phyloP scores from a whole-genome alignment of 1,284 basidiomycete species.

The Ceratobasidium sp. region DNA sequence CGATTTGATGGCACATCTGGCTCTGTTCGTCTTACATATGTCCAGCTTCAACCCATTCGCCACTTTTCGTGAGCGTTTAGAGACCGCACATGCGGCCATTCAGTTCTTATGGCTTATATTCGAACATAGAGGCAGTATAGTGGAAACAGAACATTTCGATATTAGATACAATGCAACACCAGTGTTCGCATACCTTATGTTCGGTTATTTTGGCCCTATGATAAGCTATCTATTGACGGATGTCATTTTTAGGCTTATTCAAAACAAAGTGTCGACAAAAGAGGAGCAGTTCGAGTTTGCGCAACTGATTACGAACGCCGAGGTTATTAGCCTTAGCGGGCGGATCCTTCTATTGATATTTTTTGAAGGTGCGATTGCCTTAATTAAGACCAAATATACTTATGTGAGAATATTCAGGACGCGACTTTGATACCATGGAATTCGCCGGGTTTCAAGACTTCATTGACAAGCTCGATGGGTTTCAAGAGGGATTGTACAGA shows the following conservation, averaged over 20 bases:
- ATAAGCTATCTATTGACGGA: neutral
- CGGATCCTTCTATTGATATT: neutral
- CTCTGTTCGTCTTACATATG: neutral
- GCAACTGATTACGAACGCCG: neutral
- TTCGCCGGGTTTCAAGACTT: neutral
- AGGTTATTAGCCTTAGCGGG: neutral
- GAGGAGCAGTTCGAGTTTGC: neutral
- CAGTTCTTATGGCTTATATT: slow-evolving; percentile 8
- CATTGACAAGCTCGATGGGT: neutral
- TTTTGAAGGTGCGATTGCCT: neutral
- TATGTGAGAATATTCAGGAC: no score
- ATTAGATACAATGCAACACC: neutral
- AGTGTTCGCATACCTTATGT: neutral
- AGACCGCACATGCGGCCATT: neutral
- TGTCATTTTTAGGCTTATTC: neutral
- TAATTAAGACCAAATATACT: no score
- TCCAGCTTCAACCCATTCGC: neutral
- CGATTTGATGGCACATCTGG: neutral
- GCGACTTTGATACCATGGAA: neutral
- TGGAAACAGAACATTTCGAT: neutral
- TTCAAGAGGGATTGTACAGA: neutral
- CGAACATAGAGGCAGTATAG: neutral
- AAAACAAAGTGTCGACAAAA: neutral
- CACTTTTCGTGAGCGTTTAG: neutral
- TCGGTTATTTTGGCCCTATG: no score